These are phyloP conservation scores for Populus davidiana DNA, from an alignment of 345 rosid species.

Conservation along the genomic window DNA sequence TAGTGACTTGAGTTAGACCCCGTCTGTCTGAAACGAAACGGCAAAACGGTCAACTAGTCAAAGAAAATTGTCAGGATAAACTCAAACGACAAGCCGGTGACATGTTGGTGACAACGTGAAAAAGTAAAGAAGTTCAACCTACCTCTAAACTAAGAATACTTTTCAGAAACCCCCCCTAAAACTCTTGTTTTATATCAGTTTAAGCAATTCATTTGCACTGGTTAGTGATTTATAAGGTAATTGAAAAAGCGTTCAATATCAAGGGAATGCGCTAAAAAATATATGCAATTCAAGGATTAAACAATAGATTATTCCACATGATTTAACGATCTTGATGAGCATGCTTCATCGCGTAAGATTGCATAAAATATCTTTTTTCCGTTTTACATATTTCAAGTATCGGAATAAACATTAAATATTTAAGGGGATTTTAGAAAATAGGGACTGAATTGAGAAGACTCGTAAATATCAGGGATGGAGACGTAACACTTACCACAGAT, in stretches of 20 bases:
- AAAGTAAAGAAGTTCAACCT: not conserved
- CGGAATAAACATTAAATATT: too few species aligned
- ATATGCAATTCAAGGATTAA: not conserved
- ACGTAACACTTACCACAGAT: too few species aligned
- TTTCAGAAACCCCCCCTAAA: too few species aligned
- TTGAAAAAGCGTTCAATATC: too few species aligned
- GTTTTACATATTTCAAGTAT: not conserved
- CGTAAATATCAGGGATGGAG: not conserved
- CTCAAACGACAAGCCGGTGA: not conserved
- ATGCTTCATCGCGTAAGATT: too few species aligned
- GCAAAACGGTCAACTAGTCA: not conserved
- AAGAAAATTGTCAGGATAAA: not conserved
- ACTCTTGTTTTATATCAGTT: too few species aligned
- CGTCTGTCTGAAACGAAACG: not conserved
- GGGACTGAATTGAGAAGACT: not conserved
- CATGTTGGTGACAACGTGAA: not conserved
- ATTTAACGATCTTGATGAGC: too few species aligned
- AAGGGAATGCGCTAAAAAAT: not conserved
- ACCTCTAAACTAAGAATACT: not conserved
- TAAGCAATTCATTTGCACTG: too few species aligned
- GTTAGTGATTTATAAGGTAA: too few species aligned
- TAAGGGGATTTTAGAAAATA: not conserved
- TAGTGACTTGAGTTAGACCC: not conserved
- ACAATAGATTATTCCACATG: not conserved
- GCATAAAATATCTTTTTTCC: not conserved